Base-by-base conservation (phyloP, 75 land plant species). In the Azolla pinnata region DNA sequence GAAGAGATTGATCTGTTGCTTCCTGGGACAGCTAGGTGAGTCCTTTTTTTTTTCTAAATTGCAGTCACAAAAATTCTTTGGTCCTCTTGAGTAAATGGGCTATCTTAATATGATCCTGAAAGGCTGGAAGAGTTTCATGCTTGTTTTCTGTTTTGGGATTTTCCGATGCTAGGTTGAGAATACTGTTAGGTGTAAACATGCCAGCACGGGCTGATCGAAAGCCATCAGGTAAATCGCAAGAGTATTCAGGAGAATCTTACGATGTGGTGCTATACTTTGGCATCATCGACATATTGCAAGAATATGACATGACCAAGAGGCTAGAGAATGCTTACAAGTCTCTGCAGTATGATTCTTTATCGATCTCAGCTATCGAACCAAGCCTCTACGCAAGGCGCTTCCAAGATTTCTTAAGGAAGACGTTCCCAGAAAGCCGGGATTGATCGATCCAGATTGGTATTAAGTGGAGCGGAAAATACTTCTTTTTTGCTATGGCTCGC, bases 21-120 rank as follows among this genome's bases (percentile, higher is more conserved):
- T 50, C 96, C 96, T 47, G 97, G 92, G 14, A 87, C 81, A 32
- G 88, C 97, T 64, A 84, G 97, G 97, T 90, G n/a, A n/a, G n/a
- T n/a, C n/a, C n/a, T n/a, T n/a, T n/a, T n/a, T n/a, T n/a, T n/a
- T n/a, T n/a, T n/a, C n/a, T n/a, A n/a, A n/a, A n/a, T n/a, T n/a
- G n/a, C n/a, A n/a, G n/a, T n/a, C n/a, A n/a, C n/a, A n/a, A n/a
- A n/a, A n/a, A n/a, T n/a, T n/a, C n/a, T n/a, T n/a, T n/a, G n/a
- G n/a, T n/a, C n/a, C n/a, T n/a, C n/a, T n/a, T n/a, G n/a, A n/a
- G n/a, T n/a, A n/a, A n/a, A n/a, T n/a, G n/a, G n/a, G n/a, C n/a
- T n/a, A n/a, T n/a, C n/a, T n/a, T n/a, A n/a, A n/a, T n/a, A n/a
- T n/a, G n/a, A n/a, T n/a, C n/a, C n/a, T n/a, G n/a, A n/a, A n/a